Conservation (phyloP, 805 yeast genomes). For the Blastobotrys americana region DNA sequence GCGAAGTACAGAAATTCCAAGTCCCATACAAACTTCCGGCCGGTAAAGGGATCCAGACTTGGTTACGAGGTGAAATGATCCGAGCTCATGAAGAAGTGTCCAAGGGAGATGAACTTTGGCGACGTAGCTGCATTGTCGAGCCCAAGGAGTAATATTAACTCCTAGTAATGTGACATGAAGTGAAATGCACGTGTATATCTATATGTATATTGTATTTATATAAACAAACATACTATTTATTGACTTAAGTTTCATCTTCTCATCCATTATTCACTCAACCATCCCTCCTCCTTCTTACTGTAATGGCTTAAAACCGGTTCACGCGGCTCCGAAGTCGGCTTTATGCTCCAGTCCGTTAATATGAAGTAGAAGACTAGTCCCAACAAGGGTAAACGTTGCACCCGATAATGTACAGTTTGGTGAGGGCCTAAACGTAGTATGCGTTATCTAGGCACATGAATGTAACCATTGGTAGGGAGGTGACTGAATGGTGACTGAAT, state of each 20-base stretch:
- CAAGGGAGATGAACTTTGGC: slow-evolving; percentile 31
- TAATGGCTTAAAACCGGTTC: no score
- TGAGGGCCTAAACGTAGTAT: no score
- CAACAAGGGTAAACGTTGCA: no score
- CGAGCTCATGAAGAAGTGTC: slow-evolving; percentile 24
- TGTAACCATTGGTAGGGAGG: no score
- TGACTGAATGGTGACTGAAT: no score
- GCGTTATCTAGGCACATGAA: no score
- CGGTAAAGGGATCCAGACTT: slow-evolving; percentile 24
- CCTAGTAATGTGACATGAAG: no score
- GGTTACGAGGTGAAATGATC: slow-evolving; percentile 31
- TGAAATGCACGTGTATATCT: background rate
- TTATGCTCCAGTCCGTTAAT: no score
- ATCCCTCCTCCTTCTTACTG: no score
- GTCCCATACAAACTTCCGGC: slow-evolving; percentile 16
- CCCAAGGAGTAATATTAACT: slow-evolving; percentile 21
- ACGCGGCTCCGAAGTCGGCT: no score
- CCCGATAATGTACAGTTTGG: no score
- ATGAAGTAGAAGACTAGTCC: no score
- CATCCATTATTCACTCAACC: slow-evolving; percentile 1
- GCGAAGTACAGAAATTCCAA: slow-evolving; percentile 31
- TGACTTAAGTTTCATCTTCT: slow-evolving; percentile 3
- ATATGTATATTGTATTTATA: slow-evolving; percentile 4
- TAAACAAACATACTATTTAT: slow-evolving; percentile 4
- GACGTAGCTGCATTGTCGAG: slow-evolving; percentile 31